Evolutionary conservation across 202 grass and related monocot genomes (phyloP), one percentile per base, ranked within the genome.

Genomic region (Panicum hallii): DNA sequence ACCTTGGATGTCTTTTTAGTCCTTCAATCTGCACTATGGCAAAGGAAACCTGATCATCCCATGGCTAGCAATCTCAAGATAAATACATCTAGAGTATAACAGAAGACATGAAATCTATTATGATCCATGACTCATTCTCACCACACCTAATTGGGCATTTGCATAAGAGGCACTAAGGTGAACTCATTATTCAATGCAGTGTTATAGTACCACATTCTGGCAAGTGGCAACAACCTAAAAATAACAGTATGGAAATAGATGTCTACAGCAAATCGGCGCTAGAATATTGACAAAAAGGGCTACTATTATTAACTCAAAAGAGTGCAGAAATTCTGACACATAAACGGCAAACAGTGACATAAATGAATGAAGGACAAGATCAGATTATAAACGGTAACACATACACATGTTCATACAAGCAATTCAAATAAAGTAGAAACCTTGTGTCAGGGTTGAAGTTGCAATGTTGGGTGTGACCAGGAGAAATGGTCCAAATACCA

Each of bases 1-100:
- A 99, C 70, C 92, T 99, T 9, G 97, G 93, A 85, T 99, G 93
- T 9, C 97, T 91, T 75, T 77, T 81, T 80, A 99, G 50, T 88
- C 97, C 97, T 94, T 99, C 97, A 60, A 96, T 90, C 97, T 99
- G 85, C 63, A 80, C 14, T 55, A 38, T 49, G 26, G 42, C 30
- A 66, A 28, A 70, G 43, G 11, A 49, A 49, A 70, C 49, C 63
- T 82, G 23, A 85, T 41, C 3, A 7, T n/a, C 14, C 57, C 41
- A 36, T 22, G 50, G 15, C 63, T 80, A 23, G 17, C 34, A 80
- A 75, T 40, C 65, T 70, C 68, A 70, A 64, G 6, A 57, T 42
- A 87, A 52, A 53, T 50, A 49, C 63, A 46, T 17, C 22, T 70
- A 48, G 45, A 64, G 67, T 61, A 42, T 84, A 81, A 38, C 9